Base-by-base conservation (phyloP, 2,329 filamentous ascomycete species). In the Cordyceps cateniannulata region DNA sequence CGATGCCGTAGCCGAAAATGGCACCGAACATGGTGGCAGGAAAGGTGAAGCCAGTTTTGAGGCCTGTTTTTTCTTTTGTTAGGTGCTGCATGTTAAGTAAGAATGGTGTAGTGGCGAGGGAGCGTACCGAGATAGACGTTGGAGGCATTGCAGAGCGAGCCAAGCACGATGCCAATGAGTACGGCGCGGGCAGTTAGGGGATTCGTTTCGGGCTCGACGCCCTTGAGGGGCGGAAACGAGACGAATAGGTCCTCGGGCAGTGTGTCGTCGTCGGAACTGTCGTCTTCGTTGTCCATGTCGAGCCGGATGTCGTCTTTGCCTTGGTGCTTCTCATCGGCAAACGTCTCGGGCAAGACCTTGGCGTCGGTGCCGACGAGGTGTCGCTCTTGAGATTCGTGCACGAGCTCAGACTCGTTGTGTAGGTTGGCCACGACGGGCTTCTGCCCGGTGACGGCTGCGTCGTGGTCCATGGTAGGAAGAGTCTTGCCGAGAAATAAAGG, bases 81-180 rank as follows among this genome's bases (percentile, higher is more conserved):
- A 8, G 38, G 25, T n/a, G 24, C 27, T 5, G 16, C 5, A 4
- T 14, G 5, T 9, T 10, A 6, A 22, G n/a, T 20, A 18, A 7
- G 16, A 22, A 20, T 20, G 42, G n/a, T 20, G 8, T 16, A 14
- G 12, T 5, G 50, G 18, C 25, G 29, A 5, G 7, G 18, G 24
- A 8, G 62, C 70, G 55, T 72, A 76, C 83, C 83, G 27, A 86
- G 77, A 65, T 86, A 86, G 47, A 86, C 75, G 67, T 86, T 86
- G 62, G 82, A 85, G 10, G 83, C 82, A 66, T 85, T 85, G 65
- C 86, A 82, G 9, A 86, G 75, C 18, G 79, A 82, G 51, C 84
- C 84, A 32, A 84, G 78, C 47, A 81, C 67, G 59, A 81, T 77
- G 50, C 84, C 84, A 38, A 83, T 72, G 44, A 84, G 61, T 25